phyloP scores from a whole-genome alignment of 768 basidiomycete genomes.

The Russula olivacea region DNA sequence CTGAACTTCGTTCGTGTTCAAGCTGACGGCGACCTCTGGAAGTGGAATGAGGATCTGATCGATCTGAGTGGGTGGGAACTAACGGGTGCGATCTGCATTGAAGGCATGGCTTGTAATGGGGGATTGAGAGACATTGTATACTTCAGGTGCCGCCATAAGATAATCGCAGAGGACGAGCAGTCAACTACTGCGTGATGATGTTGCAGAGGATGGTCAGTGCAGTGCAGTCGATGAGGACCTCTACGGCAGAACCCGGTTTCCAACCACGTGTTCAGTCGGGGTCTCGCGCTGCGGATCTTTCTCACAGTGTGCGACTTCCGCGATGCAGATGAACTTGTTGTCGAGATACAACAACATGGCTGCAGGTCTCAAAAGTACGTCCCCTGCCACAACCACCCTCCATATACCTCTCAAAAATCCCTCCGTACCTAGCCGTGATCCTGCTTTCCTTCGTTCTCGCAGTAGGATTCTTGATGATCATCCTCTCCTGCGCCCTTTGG shows the following conservation, averaged over 20 bases:
- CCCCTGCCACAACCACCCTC: no score
- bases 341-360: slow-evolving; percentile 22
- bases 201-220: no score
- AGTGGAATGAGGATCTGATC: slow-evolving; percentile 2
- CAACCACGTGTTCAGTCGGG: neutral
- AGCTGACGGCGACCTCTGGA: slow-evolving; percentile 83
- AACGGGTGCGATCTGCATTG: slow-evolving; percentile 81
- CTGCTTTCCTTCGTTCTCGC: slow-evolving; percentile 96
- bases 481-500: slow-evolving; percentile 94
- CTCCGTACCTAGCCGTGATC: slow-evolving; percentile 67
- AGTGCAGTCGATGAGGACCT: neutral
- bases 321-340: slow-evolving; percentile 9
- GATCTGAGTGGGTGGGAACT: slow-evolving; percentile 32
- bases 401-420: neutral
- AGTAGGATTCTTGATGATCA: slow-evolving; percentile 95
- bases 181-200: slow-evolving; percentile 62
- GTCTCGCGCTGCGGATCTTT: neutral
- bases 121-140: slow-evolving; percentile 69
- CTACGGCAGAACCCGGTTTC: neutral
- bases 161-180: slow-evolving; percentile 69
- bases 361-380: slow-evolving; percentile 26
- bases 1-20: slow-evolving; percentile 85
- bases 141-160: slow-evolving; percentile 64
- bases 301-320: neutral
- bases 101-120: slow-evolving; percentile 90